Base-by-base conservation (phyloP, 192 early-diverging fungal species). In the Podila epigama region DNA sequence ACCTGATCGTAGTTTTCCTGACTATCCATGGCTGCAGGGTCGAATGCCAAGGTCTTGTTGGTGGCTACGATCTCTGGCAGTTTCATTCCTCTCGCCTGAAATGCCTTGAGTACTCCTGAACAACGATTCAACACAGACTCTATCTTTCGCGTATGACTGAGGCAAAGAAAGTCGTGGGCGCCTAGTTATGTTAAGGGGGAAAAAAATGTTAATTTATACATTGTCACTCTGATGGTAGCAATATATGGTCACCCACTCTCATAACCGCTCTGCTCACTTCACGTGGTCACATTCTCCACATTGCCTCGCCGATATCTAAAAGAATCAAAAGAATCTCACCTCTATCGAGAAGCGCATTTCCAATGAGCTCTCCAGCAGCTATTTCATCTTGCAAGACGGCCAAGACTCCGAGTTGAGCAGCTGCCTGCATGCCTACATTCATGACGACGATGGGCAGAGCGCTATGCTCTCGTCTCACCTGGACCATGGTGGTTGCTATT, bases 371-470 rank as follows among this genome's bases (percentile, higher is more conserved):
- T 7, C 73, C 73, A 4, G 66, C 60, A 25, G 31, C 39, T 0
- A 63, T 51, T 48, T 77, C 66, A 29, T 77, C 61, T 56, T 77
- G 73, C 13, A 77, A 25, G 5, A 77, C 73, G 2, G 73, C n/a
- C 31, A 77, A 32, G 20, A 64, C 13, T 5, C 61, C 60, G 13
- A 63, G 34, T 48, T 77, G 73, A n/a, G 32, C 42, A 29, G 73
- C 73, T 13, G 29, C 60, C 41, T 63, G 60, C n/a, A 52, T 42
- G 1, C 73, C 73, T 8, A 68, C 66, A 44, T 77, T 77, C 48
- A 64, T 42, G 31, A 77, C 66, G 1, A 77, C 73, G 1, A 77
- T 52, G 8, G 73, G 73, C 34, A 68, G 13, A 15, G 55, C 66
- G 13, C 25, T 48, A 32, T 61, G 54, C 11, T 63, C 42, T 7